These are phyloP conservation scores for Vickermania spadyakhi DNA, from an alignment of 208 protist genomes.

Conservation along the genomic window DNA sequence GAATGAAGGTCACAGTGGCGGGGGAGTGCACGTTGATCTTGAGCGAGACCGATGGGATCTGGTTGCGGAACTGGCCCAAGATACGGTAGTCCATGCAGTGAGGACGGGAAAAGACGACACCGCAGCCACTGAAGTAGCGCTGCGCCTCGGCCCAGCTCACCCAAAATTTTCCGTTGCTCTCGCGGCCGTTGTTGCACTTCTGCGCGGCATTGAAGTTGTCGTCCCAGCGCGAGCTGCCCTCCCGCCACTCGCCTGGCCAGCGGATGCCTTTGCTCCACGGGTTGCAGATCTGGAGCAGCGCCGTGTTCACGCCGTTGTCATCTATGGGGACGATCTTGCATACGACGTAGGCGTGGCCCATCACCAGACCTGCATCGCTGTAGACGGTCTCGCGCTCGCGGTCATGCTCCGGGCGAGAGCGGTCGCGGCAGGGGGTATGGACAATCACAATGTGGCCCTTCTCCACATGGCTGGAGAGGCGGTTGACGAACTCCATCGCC, in stretches of 20 bases:
- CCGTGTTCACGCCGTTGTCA: slow-evolving; percentile 20
- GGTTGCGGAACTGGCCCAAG: slow-evolving; percentile 60
- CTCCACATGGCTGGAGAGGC: slow-evolving; percentile 29
- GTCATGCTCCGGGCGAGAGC: slow-evolving; percentile 12
- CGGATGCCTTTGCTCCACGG: slow-evolving; percentile 26
- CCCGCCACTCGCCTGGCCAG: slow-evolving; percentile 61
- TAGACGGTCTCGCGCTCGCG: slow-evolving; percentile 37
- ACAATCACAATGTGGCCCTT: slow-evolving; percentile 47
- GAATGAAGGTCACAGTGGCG: slow-evolving; percentile 41
- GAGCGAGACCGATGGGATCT: slow-evolving; percentile 53
- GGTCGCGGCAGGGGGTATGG: slow-evolving; percentile 47
- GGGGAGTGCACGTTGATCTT: slow-evolving; percentile 39
- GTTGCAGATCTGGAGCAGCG: slow-evolving; percentile 59
- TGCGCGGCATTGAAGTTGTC: slow-evolving; percentile 32
- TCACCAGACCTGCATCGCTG: slow-evolving; percentile 30
- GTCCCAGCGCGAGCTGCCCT: slow-evolving; percentile 43
- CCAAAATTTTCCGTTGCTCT: slow-evolving; percentile 54
- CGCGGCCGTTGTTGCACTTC: slow-evolving; percentile 29
- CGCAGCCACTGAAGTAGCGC: slow-evolving; percentile 58
- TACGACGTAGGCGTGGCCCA: slow-evolving; percentile 58
- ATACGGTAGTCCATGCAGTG: slow-evolving; percentile 72
- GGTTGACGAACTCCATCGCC: slow-evolving; percentile 41
- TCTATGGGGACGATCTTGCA: slow-evolving; percentile 46
- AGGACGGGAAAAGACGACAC: slow-evolving; percentile 69
- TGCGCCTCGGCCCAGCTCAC: slow-evolving; percentile 74